A percentile compares a stretch with the other conserved stretches of the same genome.
These are phyloP conservation scores for Plasmopara halstedii DNA, from an alignment of 352 stramenopile genomes.

Conservation along the genomic window DNA sequence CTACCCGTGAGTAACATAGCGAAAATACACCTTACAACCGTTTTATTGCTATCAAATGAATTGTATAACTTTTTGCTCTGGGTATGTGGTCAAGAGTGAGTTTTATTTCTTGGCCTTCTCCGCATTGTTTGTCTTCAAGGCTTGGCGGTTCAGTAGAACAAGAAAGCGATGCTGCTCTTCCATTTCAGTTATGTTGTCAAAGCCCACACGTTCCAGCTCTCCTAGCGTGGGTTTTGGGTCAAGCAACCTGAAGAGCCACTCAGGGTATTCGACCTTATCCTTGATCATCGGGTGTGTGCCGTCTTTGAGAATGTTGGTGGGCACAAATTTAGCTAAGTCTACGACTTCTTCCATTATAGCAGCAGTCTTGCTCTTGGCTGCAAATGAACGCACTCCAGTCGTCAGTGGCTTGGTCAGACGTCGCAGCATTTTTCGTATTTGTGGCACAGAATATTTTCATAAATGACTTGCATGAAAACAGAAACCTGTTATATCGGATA, in stretches of 20 bases:
- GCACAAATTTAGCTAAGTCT: constrained; percentile 67
- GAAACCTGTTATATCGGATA: constrained; percentile 4
- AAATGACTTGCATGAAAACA: neutral
- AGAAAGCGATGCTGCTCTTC: constrained; percentile 78
- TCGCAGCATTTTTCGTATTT: constrained; percentile 36
- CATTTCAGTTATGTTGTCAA: constrained; percentile 59
- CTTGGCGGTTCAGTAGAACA: constrained; percentile 57
- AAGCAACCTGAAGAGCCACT: constrained; percentile 78
- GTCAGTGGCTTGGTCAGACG: constrained; percentile 29
- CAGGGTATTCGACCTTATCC: constrained; percentile 70
- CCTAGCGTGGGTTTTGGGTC: constrained; percentile 65
- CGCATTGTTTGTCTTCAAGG: constrained; percentile 69
- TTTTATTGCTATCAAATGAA: too few species aligned
- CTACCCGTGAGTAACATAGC: too few species aligned
- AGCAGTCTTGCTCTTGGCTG: constrained; percentile 52
- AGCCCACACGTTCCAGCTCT: constrained; percentile 70
- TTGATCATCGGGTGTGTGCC: constrained; percentile 75
- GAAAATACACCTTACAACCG: too few species aligned
- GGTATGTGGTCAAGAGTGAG: too few species aligned
- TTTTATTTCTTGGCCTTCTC: constrained; percentile 85
- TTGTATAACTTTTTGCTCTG: too few species aligned
- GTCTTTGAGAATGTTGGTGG: constrained; percentile 83
- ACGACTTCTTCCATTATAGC: constrained; percentile 63
- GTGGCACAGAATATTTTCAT: constrained; percentile 10
- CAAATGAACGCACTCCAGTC: constrained; percentile 42